A percentile compares a stretch with the other conserved stretches of the same genome.
These are phyloP conservation scores for Ogataea paraovalis DNA, from an alignment of 805 yeast species.

Conservation along the genomic window DNA sequence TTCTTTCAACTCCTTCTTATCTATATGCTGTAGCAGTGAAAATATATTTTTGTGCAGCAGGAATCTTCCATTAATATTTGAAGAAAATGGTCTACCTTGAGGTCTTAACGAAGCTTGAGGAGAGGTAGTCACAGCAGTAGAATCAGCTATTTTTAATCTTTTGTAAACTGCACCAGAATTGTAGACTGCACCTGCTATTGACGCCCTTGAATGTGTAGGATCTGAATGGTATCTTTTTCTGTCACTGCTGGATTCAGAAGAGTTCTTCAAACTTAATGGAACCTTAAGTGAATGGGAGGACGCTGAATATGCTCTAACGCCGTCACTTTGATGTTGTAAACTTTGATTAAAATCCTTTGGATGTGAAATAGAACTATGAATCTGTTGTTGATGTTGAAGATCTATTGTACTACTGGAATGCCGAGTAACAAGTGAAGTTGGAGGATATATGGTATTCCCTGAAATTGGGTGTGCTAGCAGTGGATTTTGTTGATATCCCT, in stretches of 20 bases:
- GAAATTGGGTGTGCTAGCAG: not conserved
- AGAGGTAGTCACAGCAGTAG: not conserved
- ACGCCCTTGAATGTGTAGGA: constrained; percentile 9
- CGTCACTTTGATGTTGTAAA: not conserved
- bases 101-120: constrained; percentile 13
- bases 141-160: constrained; percentile 16
- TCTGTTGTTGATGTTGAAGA: not conserved
- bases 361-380: not conserved
- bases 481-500: not conserved
- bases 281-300: not conserved
- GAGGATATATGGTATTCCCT: not conserved
- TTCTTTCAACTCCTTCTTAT: constrained; percentile 17
- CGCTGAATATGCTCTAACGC: not conserved
- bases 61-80: constrained; percentile 26
- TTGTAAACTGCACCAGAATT: constrained; percentile 25
- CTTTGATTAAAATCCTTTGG: not conserved
- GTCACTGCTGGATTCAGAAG: not conserved
- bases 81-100: constrained; percentile 36
- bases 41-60: constrained; percentile 24
- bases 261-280: not conserved
- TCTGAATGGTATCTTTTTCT: constrained; percentile 8
- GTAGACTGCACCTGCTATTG: constrained; percentile 25
- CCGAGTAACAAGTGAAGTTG: not conserved
- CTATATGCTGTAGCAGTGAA: constrained; percentile 23
- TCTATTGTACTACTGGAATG: not conserved